Evolutionary conservation across 805 yeast species (phyloP).

Genomic region (Clavispora asparagi): DNA sequence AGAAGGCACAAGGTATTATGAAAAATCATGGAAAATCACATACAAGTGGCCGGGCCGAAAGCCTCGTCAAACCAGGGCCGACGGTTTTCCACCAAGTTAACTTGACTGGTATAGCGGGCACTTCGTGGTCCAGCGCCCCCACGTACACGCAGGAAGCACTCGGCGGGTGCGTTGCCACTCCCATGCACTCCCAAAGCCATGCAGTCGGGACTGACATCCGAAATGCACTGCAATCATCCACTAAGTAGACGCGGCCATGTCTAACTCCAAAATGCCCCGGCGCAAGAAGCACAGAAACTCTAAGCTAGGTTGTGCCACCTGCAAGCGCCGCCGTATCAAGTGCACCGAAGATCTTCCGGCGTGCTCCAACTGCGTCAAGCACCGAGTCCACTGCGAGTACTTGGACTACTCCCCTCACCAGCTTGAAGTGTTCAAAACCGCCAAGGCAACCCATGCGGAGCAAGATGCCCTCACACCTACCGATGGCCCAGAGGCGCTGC

Average conservation of each 20-base stretch:
- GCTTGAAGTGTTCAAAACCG: constrained; percentile 21
- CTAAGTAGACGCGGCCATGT: background rate
- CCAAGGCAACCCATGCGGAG: constrained; percentile 9
- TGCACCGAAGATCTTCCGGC: constrained; percentile 33
- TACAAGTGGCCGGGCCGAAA: too few relatives aligned
- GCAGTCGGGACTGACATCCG: background rate
- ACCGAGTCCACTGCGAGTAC: constrained; percentile 36
- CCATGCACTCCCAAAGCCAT: background rate
- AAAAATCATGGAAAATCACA: too few relatives aligned
- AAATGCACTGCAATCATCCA: background rate
- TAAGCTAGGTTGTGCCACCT: constrained; percentile 14
- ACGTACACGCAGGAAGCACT: background rate
- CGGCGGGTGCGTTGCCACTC: background rate
- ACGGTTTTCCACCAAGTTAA: too few relatives aligned
- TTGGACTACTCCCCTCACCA: constrained; percentile 29
- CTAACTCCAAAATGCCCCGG: constrained; percentile 3
- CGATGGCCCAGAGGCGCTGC: background rate
- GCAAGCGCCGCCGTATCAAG: constrained; percentile 16
- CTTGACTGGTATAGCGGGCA: too few relatives aligned
- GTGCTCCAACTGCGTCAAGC: constrained; percentile 37
- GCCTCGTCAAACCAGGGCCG: too few relatives aligned
- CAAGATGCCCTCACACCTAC: background rate
- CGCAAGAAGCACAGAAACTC: constrained; percentile 23
- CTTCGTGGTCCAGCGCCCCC: too few relatives aligned
- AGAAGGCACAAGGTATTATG: too few relatives aligned